Evolutionary conservation across 2,329 filamentous ascomycete species (phyloP).

Genomic region (Paecilomyces sp.): DNA sequence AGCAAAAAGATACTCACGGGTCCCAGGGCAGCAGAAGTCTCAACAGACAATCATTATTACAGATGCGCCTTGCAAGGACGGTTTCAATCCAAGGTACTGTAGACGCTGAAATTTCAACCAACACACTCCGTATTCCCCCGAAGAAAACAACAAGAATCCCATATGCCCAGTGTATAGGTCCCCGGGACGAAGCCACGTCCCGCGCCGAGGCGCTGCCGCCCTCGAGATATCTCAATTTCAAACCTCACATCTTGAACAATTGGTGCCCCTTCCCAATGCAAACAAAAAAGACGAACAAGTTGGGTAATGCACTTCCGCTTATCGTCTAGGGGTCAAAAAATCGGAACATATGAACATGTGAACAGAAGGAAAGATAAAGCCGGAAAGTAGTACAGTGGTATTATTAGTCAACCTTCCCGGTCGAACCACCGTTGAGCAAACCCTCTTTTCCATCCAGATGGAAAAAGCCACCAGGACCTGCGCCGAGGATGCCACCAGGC

Average conservation of each 20-base stretch:
- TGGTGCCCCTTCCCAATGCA: not conserved
- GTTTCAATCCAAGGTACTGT: not conserved
- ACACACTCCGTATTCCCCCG: not conserved
- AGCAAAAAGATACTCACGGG: not conserved
- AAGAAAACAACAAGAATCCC: not conserved
- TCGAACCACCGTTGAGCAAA: constrained; percentile 33
- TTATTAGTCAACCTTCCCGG: constrained; percentile 42
- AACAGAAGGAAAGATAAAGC: not conserved
- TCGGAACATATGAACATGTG: constrained; percentile 1
- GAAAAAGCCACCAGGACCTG: constrained; percentile 36
- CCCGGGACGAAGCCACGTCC: not conserved
- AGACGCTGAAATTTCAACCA: not conserved
- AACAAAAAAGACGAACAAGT: not conserved
- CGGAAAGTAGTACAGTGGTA: not conserved
- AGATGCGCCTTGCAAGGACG: not conserved
- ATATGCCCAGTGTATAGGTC: not conserved
- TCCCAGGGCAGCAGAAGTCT: not conserved
- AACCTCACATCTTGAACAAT: not conserved
- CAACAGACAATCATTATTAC: not conserved
- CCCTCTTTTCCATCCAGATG: constrained; percentile 44
- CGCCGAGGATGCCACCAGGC: constrained; percentile 29
- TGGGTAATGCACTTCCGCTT: constrained; percentile 1
- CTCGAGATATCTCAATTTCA: not conserved
- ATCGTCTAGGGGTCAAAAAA: not conserved
- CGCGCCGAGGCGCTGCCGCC: not conserved